Evolutionary conservation across 345 rosid genomes (phyloP), one percentile per base, ranked within the genome.

Genomic region (Euphorbia peplus): DNA sequence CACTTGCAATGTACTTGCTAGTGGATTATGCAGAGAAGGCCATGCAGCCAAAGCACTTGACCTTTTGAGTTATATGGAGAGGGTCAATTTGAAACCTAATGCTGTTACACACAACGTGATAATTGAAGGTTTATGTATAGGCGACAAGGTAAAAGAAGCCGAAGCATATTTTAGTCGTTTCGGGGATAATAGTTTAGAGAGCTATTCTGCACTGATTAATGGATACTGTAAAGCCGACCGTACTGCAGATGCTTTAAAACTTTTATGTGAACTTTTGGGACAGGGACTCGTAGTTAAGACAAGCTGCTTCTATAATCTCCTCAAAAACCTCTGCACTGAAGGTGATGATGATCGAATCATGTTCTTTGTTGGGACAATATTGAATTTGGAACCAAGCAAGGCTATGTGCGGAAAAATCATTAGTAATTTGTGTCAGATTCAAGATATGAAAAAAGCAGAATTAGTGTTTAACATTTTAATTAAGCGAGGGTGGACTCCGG

Each of bases 81-180:
- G 32, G 15, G 80, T 71, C 35, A 87, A 90, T 60, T 46, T 81
- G 62, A 73, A 88, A 75, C 84, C 91, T 25, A 79, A 68, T 52
- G 73, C 59, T 63, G 73, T 68, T 46, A 85, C 83, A 26, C 79
- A 86, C 70, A 86, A 72, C 61, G 41, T 78, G 79, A 84, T 93
- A 59, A 86, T 89, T 63, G 82, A 83, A 80, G 87, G 91, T 55
- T 70, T 93, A 58, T 90, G 96, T 72, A 74, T 58, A 18, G 83
- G 82, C 12, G 86, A 88, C 56, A 79, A 84, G 71, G 81, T 89
- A 67, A 65, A 76, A 76, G 84, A 83, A 71, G 93, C 98, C 39
- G 81, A 86, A 81, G 73, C 46, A 3, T 87, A 89, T 71, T 32
- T 87, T 29, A 6, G 0, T 63, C 76, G 75, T 22, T 58, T 89